Evolutionary conservation across 176 grass and related monocot species (phyloP).

Genomic region (Carex kokanica): DNA sequence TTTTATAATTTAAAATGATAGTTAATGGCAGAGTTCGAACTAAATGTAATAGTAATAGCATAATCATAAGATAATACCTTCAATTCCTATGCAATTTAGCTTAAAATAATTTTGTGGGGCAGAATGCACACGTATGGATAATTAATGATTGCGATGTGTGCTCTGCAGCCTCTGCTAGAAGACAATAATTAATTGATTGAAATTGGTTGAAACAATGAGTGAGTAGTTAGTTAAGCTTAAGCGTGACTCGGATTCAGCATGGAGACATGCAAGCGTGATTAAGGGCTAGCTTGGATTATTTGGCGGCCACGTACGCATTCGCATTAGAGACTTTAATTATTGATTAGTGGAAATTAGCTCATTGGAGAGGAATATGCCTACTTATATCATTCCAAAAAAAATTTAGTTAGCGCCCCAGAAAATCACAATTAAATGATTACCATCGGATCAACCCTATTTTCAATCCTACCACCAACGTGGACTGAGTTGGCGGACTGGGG

Average conservation of each 20-base stretch:
- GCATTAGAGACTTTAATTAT: constrained; percentile 12
- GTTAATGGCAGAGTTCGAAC: too few species aligned
- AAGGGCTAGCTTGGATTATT: constrained; percentile 5
- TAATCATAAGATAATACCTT: too few species aligned
- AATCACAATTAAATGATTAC: too few species aligned
- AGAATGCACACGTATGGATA: constrained; percentile 26
- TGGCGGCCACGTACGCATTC: background rate
- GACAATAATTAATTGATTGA: constrained; percentile 12
- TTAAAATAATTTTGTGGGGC: constrained; percentile 16
- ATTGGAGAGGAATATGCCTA: constrained; percentile 12
- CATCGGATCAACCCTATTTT: too few species aligned
- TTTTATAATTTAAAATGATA: too few species aligned
- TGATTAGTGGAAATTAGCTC: background rate
- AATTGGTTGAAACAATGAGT: background rate
- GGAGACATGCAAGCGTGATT: constrained; percentile 13
- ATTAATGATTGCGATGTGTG: constrained; percentile 25
- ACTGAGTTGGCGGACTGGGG: too few species aligned
- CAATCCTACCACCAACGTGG: too few species aligned
- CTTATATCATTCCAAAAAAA: too few species aligned
- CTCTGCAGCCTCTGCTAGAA: background rate
- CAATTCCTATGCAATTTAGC: background rate
- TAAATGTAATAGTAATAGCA: too few species aligned
- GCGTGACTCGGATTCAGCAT: constrained; percentile 26
- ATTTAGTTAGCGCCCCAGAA: too few species aligned
- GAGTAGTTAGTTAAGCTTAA: background rate